These are phyloP conservation scores for Lagerstroemia fauriei DNA, from an alignment of 441 rosid species.

Conservation along the genomic window DNA sequence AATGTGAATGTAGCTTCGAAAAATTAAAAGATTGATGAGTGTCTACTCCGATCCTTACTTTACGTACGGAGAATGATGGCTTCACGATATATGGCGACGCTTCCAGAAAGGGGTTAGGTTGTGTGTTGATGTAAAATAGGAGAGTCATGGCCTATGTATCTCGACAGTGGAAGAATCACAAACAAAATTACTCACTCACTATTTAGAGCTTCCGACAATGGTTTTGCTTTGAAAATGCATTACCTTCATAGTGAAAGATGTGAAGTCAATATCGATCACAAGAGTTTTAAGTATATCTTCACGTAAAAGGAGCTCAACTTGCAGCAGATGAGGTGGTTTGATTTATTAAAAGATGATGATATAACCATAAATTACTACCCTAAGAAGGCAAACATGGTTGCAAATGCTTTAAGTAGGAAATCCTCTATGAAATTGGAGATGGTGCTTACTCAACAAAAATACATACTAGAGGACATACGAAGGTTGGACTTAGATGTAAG, in stretches of 20 bases:
- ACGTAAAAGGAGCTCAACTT: neutral
- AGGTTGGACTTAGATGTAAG: neutral
- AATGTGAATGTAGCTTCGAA: neutral
- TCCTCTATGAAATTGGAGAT: neutral
- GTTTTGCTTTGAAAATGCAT: neutral
- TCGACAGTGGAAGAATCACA: neutral
- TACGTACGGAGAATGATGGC: neutral
- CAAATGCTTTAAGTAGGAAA: neutral
- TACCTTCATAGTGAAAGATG: neutral
- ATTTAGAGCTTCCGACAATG: neutral
- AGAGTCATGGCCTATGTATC: neutral
- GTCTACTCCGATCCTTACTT: neutral
- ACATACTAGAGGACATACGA: neutral
- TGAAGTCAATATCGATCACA: neutral
- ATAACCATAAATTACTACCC: neutral
- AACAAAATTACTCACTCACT: neutral
- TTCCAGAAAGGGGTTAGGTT: neutral
- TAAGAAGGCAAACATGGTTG: neutral
- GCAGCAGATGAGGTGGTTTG: neutral
- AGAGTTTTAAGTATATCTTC: neutral
- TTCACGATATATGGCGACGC: neutral
- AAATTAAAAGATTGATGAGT: neutral
- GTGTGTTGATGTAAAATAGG: neutral
- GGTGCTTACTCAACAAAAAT: neutral
- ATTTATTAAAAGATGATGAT: neutral